These are phyloP conservation scores for Phytophthora tubulina DNA, from an alignment of 352 stramenopile species.

Conservation along the genomic window DNA sequence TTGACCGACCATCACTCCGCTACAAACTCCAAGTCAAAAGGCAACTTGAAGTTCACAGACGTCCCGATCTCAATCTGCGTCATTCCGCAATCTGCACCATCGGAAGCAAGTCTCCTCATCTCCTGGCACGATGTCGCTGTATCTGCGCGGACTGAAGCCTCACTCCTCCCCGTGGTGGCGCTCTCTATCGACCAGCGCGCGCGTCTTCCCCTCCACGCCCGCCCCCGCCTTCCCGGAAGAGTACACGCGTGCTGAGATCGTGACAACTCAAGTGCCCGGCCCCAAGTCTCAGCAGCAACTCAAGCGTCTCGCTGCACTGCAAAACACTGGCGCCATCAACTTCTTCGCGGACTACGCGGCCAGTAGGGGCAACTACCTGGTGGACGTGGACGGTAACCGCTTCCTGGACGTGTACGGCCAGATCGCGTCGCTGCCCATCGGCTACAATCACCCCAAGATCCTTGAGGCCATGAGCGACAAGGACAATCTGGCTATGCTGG, in stretches of 20 bases:
- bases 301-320: conserved; percentile 55
- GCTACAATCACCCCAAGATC: conserved; percentile 89
- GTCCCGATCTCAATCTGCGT: background rate
- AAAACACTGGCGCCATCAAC: conserved; percentile 75
- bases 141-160: conserved; percentile 14
- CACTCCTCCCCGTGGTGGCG: conserved; percentile 17
- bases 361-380: conserved; percentile 86
- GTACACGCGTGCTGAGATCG: conserved; percentile 56
- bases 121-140: conserved; percentile 13
- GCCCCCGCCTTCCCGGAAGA: conserved; percentile 73
- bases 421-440: conserved; percentile 84
- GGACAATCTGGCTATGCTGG: conserved; percentile 73
- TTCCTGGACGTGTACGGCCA: conserved; percentile 88
- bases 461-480: conserved; percentile 67
- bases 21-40: conserved; percentile 24
- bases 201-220: conserved; percentile 50
- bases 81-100: conserved; percentile 46
- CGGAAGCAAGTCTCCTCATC: conserved; percentile 30
- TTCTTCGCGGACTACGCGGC: conserved; percentile 85
- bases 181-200: conserved; percentile 25
- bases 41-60: conserved; percentile 30
- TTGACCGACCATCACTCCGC: conserved; percentile 20
- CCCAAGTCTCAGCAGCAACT: conserved; percentile 74
- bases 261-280: conserved; percentile 67
- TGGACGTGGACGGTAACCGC: conserved; percentile 87